These are phyloP conservation scores for Lecanicillium sp. DNA, from an alignment of 2,329 filamentous ascomycete species.

Conservation along the genomic window DNA sequence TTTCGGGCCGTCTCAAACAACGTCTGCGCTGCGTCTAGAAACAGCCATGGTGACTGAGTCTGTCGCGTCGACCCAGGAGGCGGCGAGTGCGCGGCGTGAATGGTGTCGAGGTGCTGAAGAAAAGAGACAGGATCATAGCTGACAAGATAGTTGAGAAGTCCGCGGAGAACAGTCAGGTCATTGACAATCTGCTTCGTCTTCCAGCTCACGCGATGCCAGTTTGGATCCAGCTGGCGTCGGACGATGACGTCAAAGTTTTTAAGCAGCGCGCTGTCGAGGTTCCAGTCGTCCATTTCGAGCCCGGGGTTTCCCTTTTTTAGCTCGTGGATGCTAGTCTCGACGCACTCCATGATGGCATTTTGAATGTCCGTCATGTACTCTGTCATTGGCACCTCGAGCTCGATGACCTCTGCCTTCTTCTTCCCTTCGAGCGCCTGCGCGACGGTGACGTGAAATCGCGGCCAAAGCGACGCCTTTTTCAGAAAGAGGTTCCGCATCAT, in stretches of 20 bases:
- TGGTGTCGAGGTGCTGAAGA: conserved; percentile 87
- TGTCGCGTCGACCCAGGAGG: conserved; percentile 81
- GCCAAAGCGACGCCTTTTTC: conserved; percentile 83
- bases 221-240: conserved; percentile 83
- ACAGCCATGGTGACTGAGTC: conserved; percentile 91
- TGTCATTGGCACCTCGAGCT: conserved; percentile 94
- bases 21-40: conserved; percentile 88
- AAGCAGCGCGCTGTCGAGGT: conserved; percentile 83
- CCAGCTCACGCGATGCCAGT: conserved; percentile 95
- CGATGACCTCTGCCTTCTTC: conserved; percentile 93
- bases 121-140: conserved; percentile 88
- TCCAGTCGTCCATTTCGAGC: conserved; percentile 96
- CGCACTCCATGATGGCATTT: conserved; percentile 89
- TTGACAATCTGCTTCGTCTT: conserved; percentile 92
- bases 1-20: conserved; percentile 88
- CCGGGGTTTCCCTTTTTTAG: conserved; percentile 86
- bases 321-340: conserved; percentile 90
- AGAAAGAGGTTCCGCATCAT: conserved; percentile 90
- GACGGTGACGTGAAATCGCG: conserved; percentile 86
- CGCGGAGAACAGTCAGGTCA: conserved; percentile 76
- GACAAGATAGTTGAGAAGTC: conserved; percentile 74
- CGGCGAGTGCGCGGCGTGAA: conserved; percentile 83
- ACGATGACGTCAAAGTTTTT: conserved; percentile 89
- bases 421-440: conserved; percentile 85
- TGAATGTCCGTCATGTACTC: conserved; percentile 91